Conservation (phyloP, 1,139 yeast genomes). For the Nakaseomyces delphensis region DNA sequence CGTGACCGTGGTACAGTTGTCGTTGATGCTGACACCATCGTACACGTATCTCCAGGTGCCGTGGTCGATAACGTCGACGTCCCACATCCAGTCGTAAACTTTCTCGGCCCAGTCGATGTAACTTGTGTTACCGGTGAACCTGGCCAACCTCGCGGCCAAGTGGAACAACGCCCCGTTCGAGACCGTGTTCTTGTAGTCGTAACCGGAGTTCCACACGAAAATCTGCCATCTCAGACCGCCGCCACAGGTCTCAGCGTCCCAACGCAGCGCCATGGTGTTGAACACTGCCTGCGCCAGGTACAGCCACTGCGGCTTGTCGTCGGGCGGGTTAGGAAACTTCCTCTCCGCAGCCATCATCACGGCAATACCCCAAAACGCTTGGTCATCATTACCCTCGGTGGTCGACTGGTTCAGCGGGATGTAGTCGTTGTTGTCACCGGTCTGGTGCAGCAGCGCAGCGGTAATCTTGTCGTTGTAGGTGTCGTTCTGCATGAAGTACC, state of each 20-base stretch:
- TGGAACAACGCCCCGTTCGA: constrained; percentile 88
- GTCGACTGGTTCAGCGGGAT: constrained; percentile 85
- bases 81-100: constrained; percentile 76
- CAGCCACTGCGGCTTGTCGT: constrained; percentile 59
- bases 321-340: constrained; percentile 69
- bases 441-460: constrained; percentile 62
- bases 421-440: constrained; percentile 67
- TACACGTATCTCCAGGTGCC: constrained; percentile 46
- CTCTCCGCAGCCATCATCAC: constrained; percentile 87
- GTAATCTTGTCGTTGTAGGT: constrained; percentile 53
- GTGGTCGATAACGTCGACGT: constrained; percentile 47
- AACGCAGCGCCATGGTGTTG: constrained; percentile 80
- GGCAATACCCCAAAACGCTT: constrained; percentile 93
- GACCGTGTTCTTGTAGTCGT: constrained; percentile 83
- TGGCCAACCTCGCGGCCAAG: constrained; percentile 75
- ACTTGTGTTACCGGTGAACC: constrained; percentile 66
- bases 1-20: constrained; percentile 55
- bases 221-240: constrained; percentile 98
- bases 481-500: constrained; percentile 62
- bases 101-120: constrained; percentile 74
- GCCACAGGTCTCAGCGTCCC: constrained; percentile 67
- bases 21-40: constrained; percentile 67
- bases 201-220: constrained; percentile 89
- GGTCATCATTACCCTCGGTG: constrained; percentile 98
- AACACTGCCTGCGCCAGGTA: constrained; percentile 71